Conservation (phyloP, 2,329 filamentous ascomycete genomes). For the Epichloe elymi region DNA sequence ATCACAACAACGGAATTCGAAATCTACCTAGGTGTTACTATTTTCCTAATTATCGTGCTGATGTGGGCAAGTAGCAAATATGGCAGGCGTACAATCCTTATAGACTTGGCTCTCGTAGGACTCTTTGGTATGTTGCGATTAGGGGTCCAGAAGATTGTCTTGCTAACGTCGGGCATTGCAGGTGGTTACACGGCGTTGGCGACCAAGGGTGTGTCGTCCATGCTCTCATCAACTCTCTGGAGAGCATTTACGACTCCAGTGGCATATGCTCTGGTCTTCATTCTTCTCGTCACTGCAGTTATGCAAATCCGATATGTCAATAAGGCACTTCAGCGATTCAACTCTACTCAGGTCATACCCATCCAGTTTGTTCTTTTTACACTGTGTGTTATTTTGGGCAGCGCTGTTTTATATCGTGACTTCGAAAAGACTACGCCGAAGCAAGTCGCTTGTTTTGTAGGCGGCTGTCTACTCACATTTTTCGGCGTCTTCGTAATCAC, state of each 20-base stretch:
- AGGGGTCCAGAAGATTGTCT: background rate
- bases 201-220: conserved; percentile 90
- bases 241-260: conserved; percentile 83
- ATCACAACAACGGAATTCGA: conserved; percentile 85
- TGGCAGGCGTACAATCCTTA: conserved; percentile 74
- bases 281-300: conserved; percentile 72
- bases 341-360: conserved; percentile 95
- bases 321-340: conserved; percentile 73
- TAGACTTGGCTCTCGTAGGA: conserved; percentile 86
- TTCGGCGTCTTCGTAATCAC: conserved; percentile 96
- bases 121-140: conserved; percentile 58
- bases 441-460: conserved; percentile 73
- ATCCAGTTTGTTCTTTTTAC: conserved; percentile 97
- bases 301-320: conserved; percentile 98
- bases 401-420: conserved; percentile 84
- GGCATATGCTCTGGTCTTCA: conserved; percentile 69
- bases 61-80: conserved; percentile 76
- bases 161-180: conserved; percentile 18
- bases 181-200: conserved; percentile 93
- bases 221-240: conserved; percentile 84
- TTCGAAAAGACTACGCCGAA: conserved; percentile 70
- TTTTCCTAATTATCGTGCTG: conserved; percentile 57
- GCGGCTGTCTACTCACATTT: conserved; percentile 85
- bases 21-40: conserved; percentile 72
- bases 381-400: conserved; percentile 86